phyloP scores from a whole-genome alignment of 495 filamentous ascomycete genomes.

The Apodospora peruviana region DNA sequence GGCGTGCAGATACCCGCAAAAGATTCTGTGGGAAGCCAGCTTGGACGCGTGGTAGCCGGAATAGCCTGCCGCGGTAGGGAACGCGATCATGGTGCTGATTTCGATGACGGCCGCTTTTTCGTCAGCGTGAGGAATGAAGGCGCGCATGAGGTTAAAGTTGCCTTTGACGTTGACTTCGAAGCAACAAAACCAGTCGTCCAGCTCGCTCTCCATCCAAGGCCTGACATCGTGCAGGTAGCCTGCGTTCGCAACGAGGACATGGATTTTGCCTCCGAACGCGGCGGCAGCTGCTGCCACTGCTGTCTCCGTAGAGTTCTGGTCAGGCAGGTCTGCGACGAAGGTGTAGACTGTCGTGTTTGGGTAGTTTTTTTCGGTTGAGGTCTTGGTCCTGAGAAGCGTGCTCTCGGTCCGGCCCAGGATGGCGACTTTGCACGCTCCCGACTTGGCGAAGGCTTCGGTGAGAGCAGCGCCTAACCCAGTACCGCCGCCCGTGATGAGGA shows the following conservation, averaged over 20 bases:
- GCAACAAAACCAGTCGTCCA: conserved; percentile 16
- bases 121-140: conserved; percentile 18
- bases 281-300: neutral
- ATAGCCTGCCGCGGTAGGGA: neutral
- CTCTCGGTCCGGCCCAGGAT: conserved; percentile 21
- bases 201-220: conserved; percentile 17
- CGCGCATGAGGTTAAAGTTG: conserved; percentile 21
- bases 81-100: neutral
- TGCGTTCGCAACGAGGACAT: conserved; percentile 34
- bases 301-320: neutral
- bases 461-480: conserved; percentile 28
- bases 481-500: conserved; percentile 42
- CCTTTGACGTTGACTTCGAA: conserved; percentile 35
- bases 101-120: neutral
- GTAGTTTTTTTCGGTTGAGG: neutral
- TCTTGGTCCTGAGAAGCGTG: conserved; percentile 4
- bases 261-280: conserved; percentile 7
- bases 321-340: neutral
- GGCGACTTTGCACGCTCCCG: conserved; percentile 20
- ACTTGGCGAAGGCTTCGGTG: conserved; percentile 23
- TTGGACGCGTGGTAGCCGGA: conserved; percentile 3
- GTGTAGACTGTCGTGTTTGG: neutral
- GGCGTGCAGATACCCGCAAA: neutral
- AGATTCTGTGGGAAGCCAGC: neutral
- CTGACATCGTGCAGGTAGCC: conserved; percentile 16